phyloP scores from a whole-genome alignment of 768 basidiomycete genomes.

The Exsudoporus frostii region DNA sequence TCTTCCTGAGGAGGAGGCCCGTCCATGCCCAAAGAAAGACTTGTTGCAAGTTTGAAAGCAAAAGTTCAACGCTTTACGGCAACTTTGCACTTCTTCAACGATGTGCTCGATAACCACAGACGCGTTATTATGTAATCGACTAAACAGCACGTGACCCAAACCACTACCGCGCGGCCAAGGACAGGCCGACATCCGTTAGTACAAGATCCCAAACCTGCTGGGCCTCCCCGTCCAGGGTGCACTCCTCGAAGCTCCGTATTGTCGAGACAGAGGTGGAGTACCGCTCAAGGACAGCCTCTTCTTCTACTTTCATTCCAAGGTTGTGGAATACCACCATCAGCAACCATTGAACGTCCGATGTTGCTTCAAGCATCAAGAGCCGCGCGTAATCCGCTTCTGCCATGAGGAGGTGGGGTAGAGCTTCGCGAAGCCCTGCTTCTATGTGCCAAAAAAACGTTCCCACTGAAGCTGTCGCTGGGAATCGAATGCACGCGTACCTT shows the following conservation, averaged over 20 bases:
- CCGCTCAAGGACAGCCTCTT: constrained; percentile 52
- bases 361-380: constrained; percentile 56
- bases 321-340: constrained; percentile 72
- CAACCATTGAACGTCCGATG: constrained; percentile 70
- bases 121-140: constrained; percentile 23
- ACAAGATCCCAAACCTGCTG: constrained; percentile 57
- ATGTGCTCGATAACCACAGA: constrained; percentile 9
- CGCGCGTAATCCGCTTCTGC: constrained; percentile 64
- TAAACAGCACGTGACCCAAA: constrained; percentile 20
- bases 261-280: constrained; percentile 45
- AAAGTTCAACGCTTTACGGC: constrained; percentile 8
- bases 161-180: constrained; percentile 40
- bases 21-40: constrained; percentile 57
- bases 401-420: constrained; percentile 55
- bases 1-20: constrained; percentile 90
- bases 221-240: constrained; percentile 50
- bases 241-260: constrained; percentile 40
- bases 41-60: constrained; percentile 6
- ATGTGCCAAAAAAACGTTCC: neutral
- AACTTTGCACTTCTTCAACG: neutral
- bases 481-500: constrained; percentile 35
- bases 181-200: constrained; percentile 54
- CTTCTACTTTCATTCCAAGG: constrained; percentile 49
- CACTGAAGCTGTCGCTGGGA: constrained; percentile 13
- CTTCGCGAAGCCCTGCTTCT: constrained; percentile 46